Conservation (phyloP, 352 stramenopile genomes). For the Phytophthora meadii region DNA sequence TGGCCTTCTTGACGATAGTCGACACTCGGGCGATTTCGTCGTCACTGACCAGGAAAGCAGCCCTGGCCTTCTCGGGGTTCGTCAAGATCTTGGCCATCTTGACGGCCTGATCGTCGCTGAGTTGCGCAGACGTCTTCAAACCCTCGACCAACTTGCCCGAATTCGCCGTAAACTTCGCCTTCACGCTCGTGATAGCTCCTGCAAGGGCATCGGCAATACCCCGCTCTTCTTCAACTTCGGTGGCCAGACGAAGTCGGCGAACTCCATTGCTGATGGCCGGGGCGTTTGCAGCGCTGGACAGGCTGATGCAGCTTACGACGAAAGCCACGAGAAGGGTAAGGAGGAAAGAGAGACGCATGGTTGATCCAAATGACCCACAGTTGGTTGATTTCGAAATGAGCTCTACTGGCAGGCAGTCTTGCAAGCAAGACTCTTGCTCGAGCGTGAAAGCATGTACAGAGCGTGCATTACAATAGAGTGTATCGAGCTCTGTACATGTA, state of each 20-base stretch:
- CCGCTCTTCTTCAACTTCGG: background rate
- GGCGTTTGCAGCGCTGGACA: background rate
- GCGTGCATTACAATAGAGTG: too few relatives aligned
- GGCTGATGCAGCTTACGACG: slow-evolving; percentile 4
- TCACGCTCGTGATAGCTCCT: background rate
- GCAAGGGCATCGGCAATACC: background rate
- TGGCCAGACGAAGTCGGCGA: slow-evolving; percentile 1
- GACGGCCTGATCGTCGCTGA: background rate
- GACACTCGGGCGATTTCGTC: background rate
- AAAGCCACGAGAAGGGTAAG: slow-evolving; percentile 2
- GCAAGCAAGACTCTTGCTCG: too few relatives aligned
- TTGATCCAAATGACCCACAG: background rate
- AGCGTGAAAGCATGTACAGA: too few relatives aligned
- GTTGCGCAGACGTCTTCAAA: background rate
- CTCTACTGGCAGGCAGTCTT: too few relatives aligned
- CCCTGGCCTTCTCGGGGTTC: background rate
- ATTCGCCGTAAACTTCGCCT: background rate
- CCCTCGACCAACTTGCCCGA: background rate
- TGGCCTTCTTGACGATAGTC: background rate
- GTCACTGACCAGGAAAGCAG: background rate
- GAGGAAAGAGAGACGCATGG: slow-evolving; percentile 5
- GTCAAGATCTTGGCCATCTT: background rate
- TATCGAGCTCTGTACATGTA: too few relatives aligned
- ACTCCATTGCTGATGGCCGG: background rate
- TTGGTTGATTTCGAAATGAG: background rate